phyloP scores from a whole-genome alignment of 2,329 filamentous ascomycete species.

The Arthrobotrys iridis region DNA sequence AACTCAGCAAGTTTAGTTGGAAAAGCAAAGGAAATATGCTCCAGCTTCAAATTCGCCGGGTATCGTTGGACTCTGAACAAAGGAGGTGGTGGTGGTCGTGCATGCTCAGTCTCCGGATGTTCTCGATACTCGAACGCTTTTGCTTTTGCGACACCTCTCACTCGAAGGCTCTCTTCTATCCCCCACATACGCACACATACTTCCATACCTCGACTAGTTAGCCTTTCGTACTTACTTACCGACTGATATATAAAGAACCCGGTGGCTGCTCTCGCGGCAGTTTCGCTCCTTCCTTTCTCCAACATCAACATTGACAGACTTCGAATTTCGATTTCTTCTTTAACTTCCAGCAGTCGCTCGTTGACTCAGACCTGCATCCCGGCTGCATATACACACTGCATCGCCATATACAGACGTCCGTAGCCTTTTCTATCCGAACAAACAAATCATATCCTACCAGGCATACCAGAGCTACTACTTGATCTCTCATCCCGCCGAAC shows the following conservation, averaged over 20 bases:
- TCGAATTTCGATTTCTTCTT: constrained; percentile 19
- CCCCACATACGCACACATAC: constrained; percentile 44
- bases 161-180: constrained; percentile 25
- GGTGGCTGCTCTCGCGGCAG: constrained; percentile 50
- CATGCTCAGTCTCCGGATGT: constrained; percentile 40
- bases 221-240: neutral
- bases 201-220: no score
- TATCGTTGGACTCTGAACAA: constrained; percentile 52
- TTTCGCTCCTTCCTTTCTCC: constrained; percentile 41
- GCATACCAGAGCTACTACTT: constrained; percentile 4
- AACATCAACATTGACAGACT: constrained; percentile 20
- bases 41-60: constrained; percentile 42
- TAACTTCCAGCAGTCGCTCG: constrained; percentile 53
- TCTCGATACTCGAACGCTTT: constrained; percentile 14
- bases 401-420: constrained; percentile 36
- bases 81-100: constrained; percentile 42
- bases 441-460: constrained; percentile 10
- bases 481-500: neutral
- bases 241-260: constrained; percentile 50
- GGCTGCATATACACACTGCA: constrained; percentile 47
- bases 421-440: constrained; percentile 54
- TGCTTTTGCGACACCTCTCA: constrained; percentile 44
- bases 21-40: constrained; percentile 19
- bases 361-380: constrained; percentile 55
- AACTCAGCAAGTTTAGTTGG: constrained; percentile 11